Conservation (phyloP, 257 asterid species). For the Solanum sejunctum region DNA sequence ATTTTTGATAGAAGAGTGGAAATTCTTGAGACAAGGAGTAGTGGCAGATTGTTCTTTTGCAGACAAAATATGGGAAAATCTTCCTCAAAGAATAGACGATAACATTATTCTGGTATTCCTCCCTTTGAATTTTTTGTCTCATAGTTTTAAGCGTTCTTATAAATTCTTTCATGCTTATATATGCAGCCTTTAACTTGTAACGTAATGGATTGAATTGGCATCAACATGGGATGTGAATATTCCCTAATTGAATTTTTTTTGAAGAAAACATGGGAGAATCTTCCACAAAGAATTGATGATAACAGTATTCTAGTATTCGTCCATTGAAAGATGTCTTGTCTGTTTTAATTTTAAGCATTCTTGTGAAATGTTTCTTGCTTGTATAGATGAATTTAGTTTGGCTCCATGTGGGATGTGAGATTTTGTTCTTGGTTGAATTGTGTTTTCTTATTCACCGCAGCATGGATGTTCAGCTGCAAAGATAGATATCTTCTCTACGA, state of each 20-base stretch:
- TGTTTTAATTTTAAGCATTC: background rate
- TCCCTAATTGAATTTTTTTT: background rate
- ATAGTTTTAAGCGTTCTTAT: background rate
- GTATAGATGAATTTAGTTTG: background rate
- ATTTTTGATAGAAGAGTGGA: constrained; percentile 78
- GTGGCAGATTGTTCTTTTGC: constrained; percentile 35
- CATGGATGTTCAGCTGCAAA: background rate
- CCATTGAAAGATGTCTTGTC: background rate
- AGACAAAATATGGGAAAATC: constrained; percentile 45
- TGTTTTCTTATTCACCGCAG: background rate
- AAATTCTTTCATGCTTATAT: background rate
- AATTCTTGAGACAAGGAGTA: constrained; percentile 26
- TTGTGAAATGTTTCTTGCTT: background rate
- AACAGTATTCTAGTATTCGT: constrained; percentile 43
- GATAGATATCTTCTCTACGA: background rate
- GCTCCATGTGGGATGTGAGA: background rate
- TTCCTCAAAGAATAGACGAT: constrained; percentile 39
- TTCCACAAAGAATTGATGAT: constrained; percentile 40
- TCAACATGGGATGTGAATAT: background rate
- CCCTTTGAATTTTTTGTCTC: constrained; percentile 1
- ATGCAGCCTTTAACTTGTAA: background rate
- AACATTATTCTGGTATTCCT: constrained; percentile 47
- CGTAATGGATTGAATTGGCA: background rate
- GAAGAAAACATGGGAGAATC: constrained; percentile 37
- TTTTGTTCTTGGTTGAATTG: background rate